phyloP scores from a whole-genome alignment of 1,284 basidiomycete species.

The Cutaneotrichosporon arboriforme region DNA sequence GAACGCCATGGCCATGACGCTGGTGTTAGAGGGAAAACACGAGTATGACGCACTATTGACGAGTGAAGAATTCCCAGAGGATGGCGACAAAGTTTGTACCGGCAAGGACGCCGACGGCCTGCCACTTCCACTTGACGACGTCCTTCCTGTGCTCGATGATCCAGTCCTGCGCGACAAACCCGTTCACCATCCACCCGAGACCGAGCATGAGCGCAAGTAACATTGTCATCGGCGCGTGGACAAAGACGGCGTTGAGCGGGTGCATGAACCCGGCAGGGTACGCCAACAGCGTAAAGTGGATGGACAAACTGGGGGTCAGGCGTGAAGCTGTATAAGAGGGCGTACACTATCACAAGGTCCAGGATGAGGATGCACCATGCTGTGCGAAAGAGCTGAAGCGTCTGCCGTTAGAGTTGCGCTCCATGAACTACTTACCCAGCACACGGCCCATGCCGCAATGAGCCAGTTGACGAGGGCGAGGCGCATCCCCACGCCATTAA shows the following conservation, averaged over 20 bases:
- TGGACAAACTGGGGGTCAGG: constrained; percentile 31
- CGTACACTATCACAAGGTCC: constrained; percentile 45
- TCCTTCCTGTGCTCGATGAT: constrained; percentile 30
- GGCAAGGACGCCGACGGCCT: constrained; percentile 35
- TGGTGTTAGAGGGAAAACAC: constrained; percentile 3
- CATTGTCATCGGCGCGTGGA: constrained; percentile 52
- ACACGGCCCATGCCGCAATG: constrained; percentile 74
- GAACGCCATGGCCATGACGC: constrained; percentile 38
- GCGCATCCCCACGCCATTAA: constrained; percentile 69
- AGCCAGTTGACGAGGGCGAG: constrained; percentile 75
- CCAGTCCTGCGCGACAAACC: constrained; percentile 52
- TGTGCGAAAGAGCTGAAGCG: constrained; percentile 43
- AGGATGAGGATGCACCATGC: constrained; percentile 42
- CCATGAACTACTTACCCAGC: constrained; percentile 57
- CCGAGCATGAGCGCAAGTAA: constrained; percentile 51
- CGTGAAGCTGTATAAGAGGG: background rate
- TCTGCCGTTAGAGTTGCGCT: constrained; percentile 19
- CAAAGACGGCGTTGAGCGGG: constrained; percentile 52
- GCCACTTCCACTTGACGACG: constrained; percentile 34
- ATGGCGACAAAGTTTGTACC: constrained; percentile 38
- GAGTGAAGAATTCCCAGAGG: constrained; percentile 34
- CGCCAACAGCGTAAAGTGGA: constrained; percentile 41
- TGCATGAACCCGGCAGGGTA: constrained; percentile 43
- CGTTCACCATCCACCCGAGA: constrained; percentile 50
- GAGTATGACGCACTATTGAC: constrained; percentile 32